Evolutionary conservation across 768 basidiomycete genomes (phyloP), one percentile per base, ranked within the genome.

Genomic region (Termitomyces sp.): DNA sequence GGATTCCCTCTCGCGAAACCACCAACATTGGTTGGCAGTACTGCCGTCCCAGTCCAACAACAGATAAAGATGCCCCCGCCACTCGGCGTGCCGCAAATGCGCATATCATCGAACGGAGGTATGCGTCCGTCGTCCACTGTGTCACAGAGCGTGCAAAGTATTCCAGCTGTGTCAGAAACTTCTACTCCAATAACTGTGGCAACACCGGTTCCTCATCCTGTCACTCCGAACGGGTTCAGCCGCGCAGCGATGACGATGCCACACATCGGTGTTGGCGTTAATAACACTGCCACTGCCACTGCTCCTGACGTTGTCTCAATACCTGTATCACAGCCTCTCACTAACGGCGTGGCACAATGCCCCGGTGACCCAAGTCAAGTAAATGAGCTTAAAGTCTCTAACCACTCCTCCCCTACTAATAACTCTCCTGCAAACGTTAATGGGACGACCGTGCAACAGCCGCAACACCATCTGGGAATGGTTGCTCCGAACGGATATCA

Each of bases 1-100:
- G 56, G 57, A 16, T 58, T 59, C 28, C 54, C 57, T 42, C 58
- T 46, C 18, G 50, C 40, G 33, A 61, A 58, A 22, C 36, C 58
- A n/a, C 40, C 61, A 4, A 60, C 59, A 4, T 56, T 65, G 12
- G 50, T 68, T 8, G 78, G 75, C 58, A 84, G 79, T 6, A 76
- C 81, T 0, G 79, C 85, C 0, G 76, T 87, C n/a, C 75, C 86
- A 1, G 75, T 85, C 64, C 79, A 80, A 48, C 77, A 83, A 13
- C 83, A 82, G 65, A 86, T 86, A 74, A 80, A 82, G 66, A 78
- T 87, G 73, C 82, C 82, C 1, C 80, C 85, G 0, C 80, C 85
- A 14, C 70, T 72, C 20, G 68, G 73, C 0, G 70, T 80, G 2
- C 80, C 84, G 1, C 85, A 84, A 44, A 78, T 85, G 73, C 80